A percentile compares a stretch with the other conserved stretches of the same genome.
These are phyloP conservation scores for Candida maesae DNA, from an alignment of 805 yeast species.

Conservation along the genomic window DNA sequence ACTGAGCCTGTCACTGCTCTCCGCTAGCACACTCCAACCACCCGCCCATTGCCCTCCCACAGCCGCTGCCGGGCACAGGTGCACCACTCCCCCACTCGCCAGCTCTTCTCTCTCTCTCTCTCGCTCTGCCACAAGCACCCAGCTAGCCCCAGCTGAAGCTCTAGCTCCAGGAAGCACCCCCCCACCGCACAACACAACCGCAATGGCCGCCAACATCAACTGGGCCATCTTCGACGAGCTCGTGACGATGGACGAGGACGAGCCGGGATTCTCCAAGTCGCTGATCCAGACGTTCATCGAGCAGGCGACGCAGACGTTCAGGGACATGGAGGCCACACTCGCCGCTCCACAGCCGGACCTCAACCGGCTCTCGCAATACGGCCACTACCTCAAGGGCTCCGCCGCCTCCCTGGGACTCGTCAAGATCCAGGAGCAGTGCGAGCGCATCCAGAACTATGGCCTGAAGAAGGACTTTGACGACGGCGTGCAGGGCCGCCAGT, in stretches of 20 bases:
- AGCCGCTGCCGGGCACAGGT: too few species aligned
- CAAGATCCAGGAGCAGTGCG: slow-evolving; percentile 83
- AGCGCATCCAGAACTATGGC: slow-evolving; percentile 89
- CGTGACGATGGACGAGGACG: slow-evolving; percentile 94
- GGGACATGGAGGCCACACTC: slow-evolving; percentile 52
- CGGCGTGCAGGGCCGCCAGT: slow-evolving; percentile 22
- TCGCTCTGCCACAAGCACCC: too few species aligned
- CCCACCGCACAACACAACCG: not conserved
- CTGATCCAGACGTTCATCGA: slow-evolving; percentile 82
- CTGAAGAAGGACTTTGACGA: slow-evolving; percentile 33
- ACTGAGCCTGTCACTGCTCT: too few species aligned
- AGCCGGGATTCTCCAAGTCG: slow-evolving; percentile 79
- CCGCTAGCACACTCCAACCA: too few species aligned
- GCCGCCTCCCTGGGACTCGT: slow-evolving; percentile 90
- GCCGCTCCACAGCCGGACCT: slow-evolving; percentile 38
- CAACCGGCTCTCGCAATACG: slow-evolving; percentile 63
- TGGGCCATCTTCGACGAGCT: slow-evolving; percentile 88
- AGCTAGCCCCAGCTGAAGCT: too few species aligned
- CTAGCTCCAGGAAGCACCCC: too few species aligned
- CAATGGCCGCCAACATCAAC: slow-evolving; percentile 62
- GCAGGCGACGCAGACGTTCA: slow-evolving; percentile 80
- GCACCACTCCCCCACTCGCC: not conserved
- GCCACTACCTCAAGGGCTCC: slow-evolving; percentile 93
- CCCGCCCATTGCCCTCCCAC: too few species aligned
- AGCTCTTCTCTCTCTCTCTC: too few species aligned